phyloP scores from a whole-genome alignment of 768 basidiomycete genomes.

The Rhodotorula babjevae region DNA sequence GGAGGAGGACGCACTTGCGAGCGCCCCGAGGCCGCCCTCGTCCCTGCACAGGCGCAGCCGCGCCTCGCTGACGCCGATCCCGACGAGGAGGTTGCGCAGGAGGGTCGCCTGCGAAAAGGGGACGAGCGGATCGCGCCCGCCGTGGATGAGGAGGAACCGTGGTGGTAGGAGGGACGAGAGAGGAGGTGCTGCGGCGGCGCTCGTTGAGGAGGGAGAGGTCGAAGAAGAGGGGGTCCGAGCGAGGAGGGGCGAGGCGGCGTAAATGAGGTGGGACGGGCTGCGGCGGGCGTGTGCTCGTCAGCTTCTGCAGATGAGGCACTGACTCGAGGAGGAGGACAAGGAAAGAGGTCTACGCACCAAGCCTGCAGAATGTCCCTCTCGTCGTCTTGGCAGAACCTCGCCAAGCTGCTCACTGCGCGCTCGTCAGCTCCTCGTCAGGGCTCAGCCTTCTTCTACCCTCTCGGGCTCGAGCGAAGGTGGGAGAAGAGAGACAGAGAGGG shows the following conservation, averaged over 20 bases:
- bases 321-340: too few relatives aligned
- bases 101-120: conserved; percentile 28
- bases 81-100: conserved; percentile 17
- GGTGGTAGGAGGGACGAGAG: conserved; percentile 3
- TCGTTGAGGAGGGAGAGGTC: background rate
- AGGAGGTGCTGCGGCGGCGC: too few relatives aligned
- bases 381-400: background rate
- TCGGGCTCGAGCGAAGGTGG: too few relatives aligned
- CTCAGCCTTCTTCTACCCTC: too few relatives aligned
- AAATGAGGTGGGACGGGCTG: conserved; percentile 34
- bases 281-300: background rate
- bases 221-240: background rate
- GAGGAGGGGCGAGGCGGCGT: conserved; percentile 24
- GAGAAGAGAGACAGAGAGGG: background rate
- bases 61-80: conserved; percentile 10
- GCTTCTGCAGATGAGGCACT: too few relatives aligned
- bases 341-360: background rate
- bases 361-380: conserved; percentile 4
- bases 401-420: background rate
- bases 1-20: conserved; percentile 3
- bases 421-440: background rate
- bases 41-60: conserved; percentile 21
- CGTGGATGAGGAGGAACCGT: conserved; percentile 21
- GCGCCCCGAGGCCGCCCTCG: conserved; percentile 12
- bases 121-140: conserved; percentile 12